Evolutionary conservation across 2,329 filamentous ascomycete species (phyloP), one percentile per base, ranked within the genome.

Genomic region (Paecilomyces niveus): DNA sequence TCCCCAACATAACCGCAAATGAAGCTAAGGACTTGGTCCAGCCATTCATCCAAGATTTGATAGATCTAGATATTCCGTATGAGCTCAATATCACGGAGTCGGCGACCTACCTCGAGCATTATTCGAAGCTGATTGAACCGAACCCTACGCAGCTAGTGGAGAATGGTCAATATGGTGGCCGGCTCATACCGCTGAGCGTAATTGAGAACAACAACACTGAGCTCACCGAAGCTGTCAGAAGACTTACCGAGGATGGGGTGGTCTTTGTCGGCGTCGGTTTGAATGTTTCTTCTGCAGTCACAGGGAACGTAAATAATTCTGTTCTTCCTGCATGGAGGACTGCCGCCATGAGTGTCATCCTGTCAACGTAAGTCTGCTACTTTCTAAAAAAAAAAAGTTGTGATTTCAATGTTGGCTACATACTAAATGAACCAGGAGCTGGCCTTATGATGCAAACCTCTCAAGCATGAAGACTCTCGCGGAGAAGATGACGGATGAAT

Each of bases 11-110:
- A 58, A 76, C 74, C 2, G 68, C 74, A 2, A 67, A 63, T 5
- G 63, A 83, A 50, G 72, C 82, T 10, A 64, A 74, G 35, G 62
- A 64, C 1, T 75, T 81, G 18, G 67, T 85, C n/a, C 62, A 69
- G 3, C 78, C 81, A 2, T 79, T 81, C 58, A 68, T 70, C 8
- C 63, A 69, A 22, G 72, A 68, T 5, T 74, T 84, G 8, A 67
- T 74, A n/a, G 55, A 54, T 2, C 60, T 73, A n/a, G 65, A 66
- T 2, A 73, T 77, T 56, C 63, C 62, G 8, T 74, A 75, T 56
- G 70, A 54, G 1, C 54, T 63, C 53, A 63, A 65, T 50, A 62
- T 68, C 15, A 61, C 60, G 7, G 65, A 73, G 11, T 75, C 70
- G 58, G 54, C 62, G 15, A 67, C 59, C 54, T 77, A 73, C 55